phyloP scores from a whole-genome alignment of 352 stramenopile genomes.

The Phytophthora podocarpi region DNA sequence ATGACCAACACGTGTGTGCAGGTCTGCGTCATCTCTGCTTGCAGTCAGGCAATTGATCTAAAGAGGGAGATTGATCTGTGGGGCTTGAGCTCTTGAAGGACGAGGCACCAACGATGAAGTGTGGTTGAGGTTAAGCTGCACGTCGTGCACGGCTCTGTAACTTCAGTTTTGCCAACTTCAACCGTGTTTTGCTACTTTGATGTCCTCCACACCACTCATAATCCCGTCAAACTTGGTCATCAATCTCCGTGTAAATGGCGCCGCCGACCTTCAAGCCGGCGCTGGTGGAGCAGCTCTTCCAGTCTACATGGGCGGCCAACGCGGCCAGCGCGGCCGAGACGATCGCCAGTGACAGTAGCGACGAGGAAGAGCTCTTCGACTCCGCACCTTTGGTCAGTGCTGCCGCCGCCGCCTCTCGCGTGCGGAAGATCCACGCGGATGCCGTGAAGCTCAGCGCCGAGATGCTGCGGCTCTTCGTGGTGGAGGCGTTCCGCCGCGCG shows the following conservation, averaged over 20 bases:
- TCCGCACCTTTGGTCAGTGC: constrained; percentile 34
- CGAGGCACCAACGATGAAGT: neutral
- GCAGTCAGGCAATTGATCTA: neutral
- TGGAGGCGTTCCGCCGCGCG: constrained; percentile 76
- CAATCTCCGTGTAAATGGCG: constrained; percentile 3
- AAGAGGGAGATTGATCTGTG: constrained; percentile 9
- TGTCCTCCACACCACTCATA: neutral
- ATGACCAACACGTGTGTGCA: constrained; percentile 65
- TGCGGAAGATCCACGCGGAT: constrained; percentile 79
- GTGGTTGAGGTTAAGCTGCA: constrained; percentile 25
- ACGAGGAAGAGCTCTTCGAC: constrained; percentile 58
- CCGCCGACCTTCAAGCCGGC: constrained; percentile 56
- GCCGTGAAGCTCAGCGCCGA: constrained; percentile 79
- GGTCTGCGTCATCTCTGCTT: constrained; percentile 28
- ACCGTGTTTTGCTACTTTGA: constrained; percentile 9
- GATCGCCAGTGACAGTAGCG: constrained; percentile 33
- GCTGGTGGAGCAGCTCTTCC: constrained; percentile 80
- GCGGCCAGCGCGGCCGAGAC: constrained; percentile 26
- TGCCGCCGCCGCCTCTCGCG: constrained; percentile 30
- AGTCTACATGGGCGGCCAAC: constrained; percentile 55
- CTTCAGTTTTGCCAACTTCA: constrained; percentile 26
- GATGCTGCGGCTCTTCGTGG: constrained; percentile 75
- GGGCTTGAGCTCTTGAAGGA: neutral
- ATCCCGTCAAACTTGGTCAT: neutral
- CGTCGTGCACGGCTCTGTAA: too few relatives aligned